Evolutionary conservation across 1,139 yeast genomes (phyloP).

Genomic region (Magnusiomyces magnusii): DNA sequence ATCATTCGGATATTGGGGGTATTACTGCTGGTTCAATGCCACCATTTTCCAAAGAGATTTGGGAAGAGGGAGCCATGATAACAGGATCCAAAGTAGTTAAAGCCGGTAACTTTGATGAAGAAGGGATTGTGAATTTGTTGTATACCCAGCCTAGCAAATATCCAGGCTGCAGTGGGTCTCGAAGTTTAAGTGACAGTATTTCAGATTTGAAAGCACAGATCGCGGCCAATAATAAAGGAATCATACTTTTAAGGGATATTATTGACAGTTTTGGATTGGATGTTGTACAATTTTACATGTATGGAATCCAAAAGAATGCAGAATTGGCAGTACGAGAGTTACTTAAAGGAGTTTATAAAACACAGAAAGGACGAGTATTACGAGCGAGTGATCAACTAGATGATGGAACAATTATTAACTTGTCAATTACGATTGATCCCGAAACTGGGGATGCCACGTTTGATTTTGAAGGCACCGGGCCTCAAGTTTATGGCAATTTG

Average conservation of each 20-base stretch:
- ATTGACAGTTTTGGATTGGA: constrained; percentile 45
- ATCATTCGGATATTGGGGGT: constrained; percentile 65
- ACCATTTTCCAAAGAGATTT: constrained; percentile 50
- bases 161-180: constrained; percentile 55
- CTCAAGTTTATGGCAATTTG: constrained; percentile 52
- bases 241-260: constrained; percentile 42
- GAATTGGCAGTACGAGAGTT: constrained; percentile 46
- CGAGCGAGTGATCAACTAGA: constrained; percentile 49
- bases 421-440: constrained; percentile 40
- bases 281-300: constrained; percentile 52
- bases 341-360: constrained; percentile 34
- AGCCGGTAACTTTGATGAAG: constrained; percentile 49
- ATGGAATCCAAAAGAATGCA: constrained; percentile 53
- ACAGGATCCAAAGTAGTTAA: constrained; percentile 49
- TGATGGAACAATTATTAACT: constrained; percentile 49
- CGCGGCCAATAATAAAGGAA: constrained; percentile 61
- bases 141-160: constrained; percentile 45
- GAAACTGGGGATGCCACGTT: constrained; percentile 44
- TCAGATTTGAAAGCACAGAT: constrained; percentile 60
- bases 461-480: constrained; percentile 55
- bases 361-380: constrained; percentile 26
- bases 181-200: constrained; percentile 52
- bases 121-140: constrained; percentile 41
- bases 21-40: constrained; percentile 61
- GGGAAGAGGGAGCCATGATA: constrained; percentile 60